Conservation (phyloP, 148 eudicot genomes). For the Nepenthes mirabilis region DNA sequence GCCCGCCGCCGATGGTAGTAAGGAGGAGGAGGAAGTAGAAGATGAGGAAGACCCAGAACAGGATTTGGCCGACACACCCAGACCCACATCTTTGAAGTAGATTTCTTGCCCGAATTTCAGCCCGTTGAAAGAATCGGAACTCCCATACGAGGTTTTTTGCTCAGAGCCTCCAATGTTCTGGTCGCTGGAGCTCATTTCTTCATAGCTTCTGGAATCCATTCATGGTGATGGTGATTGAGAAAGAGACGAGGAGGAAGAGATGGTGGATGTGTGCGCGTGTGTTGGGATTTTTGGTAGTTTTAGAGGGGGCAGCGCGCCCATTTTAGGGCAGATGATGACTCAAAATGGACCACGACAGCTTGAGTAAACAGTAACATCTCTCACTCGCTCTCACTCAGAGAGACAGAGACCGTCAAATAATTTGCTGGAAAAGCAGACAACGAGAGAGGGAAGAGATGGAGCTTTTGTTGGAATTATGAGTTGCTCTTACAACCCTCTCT, state of each 20-base stretch:
- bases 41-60: constrained; percentile 15
- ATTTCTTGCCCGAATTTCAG: constrained; percentile 72
- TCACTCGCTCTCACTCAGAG: background rate
- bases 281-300: background rate
- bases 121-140: constrained; percentile 40
- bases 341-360: constrained; percentile 49
- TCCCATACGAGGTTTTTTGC: background rate
- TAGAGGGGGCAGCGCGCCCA: constrained; percentile 2
- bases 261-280: no score
- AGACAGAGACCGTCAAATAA: no score
- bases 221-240: constrained; percentile 13
- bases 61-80: constrained; percentile 16
- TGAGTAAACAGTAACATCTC: constrained; percentile 8
- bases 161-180: constrained; percentile 9
- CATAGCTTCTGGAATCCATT: constrained; percentile 17
- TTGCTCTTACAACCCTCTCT: no score
- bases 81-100: constrained; percentile 68
- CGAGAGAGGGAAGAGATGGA: no score
- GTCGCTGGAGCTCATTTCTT: constrained; percentile 43
- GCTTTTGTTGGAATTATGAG: no score
- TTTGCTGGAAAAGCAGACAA: no score
- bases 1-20: background rate
- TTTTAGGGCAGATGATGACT: constrained; percentile 15
- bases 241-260: background rate
- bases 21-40: background rate